Conservation (phyloP, 768 basidiomycete species). For the Podaxis sp. region DNA sequence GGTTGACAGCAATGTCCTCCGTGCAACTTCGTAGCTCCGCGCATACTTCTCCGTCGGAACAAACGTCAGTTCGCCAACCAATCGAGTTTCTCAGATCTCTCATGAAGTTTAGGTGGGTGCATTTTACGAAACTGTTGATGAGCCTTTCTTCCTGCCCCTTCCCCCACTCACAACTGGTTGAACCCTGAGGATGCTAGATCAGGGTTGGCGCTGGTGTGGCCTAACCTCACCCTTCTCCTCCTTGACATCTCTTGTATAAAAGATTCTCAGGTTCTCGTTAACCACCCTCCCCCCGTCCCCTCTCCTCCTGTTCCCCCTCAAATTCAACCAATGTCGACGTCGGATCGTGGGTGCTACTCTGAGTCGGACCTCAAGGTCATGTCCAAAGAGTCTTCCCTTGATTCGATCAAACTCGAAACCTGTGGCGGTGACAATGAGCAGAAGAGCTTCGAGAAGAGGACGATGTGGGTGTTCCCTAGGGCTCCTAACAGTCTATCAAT, state of each 20-base stretch:
- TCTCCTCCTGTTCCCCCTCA: background rate
- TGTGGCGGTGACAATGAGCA: background rate
- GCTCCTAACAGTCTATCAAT: background rate
- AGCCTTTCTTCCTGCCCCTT: background rate
- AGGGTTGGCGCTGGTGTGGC: slow-evolving; percentile 6
- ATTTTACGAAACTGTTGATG: background rate
- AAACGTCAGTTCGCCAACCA: background rate
- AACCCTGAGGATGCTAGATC: background rate
- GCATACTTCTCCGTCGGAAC: background rate
- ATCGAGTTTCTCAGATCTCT: background rate
- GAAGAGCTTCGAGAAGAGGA: slow-evolving; percentile 31
- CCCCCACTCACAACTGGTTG: background rate
- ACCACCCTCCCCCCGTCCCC: background rate
- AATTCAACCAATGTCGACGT: slow-evolving; percentile 7
- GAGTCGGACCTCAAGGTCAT: slow-evolving; percentile 1
- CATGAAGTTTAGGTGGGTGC: background rate
- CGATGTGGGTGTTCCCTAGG: slow-evolving; percentile 27
- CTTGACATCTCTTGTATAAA: slow-evolving; percentile 3
- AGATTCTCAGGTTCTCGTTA: slow-evolving; percentile 4
- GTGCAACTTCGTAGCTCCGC: background rate
- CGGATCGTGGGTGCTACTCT: background rate
- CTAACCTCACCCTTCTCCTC: background rate
- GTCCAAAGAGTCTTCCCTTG: slow-evolving; percentile 8
- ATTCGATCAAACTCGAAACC: slow-evolving; percentile 9
- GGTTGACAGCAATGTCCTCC: background rate